A percentile compares a stretch with the other conserved stretches of the same genome.
Conservation (phyloP, 2,329 filamentous ascomycete species). For the Nemania bipapillata region DNA sequence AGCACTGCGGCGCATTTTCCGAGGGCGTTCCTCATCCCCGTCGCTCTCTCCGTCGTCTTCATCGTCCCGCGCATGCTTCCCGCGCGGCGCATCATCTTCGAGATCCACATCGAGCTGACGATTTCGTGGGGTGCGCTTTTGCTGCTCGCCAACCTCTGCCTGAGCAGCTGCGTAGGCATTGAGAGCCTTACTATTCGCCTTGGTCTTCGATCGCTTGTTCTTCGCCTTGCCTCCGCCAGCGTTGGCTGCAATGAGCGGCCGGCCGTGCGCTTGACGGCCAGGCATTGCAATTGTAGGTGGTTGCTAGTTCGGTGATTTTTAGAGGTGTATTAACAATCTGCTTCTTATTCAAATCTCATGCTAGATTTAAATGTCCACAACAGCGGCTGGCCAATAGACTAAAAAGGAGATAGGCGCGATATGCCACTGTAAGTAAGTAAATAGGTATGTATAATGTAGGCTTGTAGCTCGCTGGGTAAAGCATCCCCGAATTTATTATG, state of each 20-base stretch:
- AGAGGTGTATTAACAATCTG: neutral
- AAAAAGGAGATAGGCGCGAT: neutral
- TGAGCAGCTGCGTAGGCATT: slow-evolving; percentile 69
- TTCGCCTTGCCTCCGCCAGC: slow-evolving; percentile 48
- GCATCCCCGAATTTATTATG: slow-evolving; percentile 5
- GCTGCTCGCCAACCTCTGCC: slow-evolving; percentile 61
- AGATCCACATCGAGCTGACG: slow-evolving; percentile 62
- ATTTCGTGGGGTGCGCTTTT: slow-evolving; percentile 62
- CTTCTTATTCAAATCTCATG: neutral
- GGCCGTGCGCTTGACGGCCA: slow-evolving; percentile 68
- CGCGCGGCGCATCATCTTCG: slow-evolving; percentile 44
- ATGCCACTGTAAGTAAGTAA: neutral
- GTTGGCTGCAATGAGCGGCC: slow-evolving; percentile 57
- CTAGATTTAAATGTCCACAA: neutral
- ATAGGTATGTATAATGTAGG: neutral
- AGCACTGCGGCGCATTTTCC: slow-evolving; percentile 57
- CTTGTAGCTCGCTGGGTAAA: neutral
- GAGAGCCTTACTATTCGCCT: slow-evolving; percentile 62
- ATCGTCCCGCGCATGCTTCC: slow-evolving; percentile 59
- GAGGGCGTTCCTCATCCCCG: slow-evolving; percentile 67
- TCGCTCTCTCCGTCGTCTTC: slow-evolving; percentile 67
- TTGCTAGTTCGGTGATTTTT: neutral
- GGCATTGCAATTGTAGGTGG: slow-evolving; percentile 57
- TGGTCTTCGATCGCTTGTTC: slow-evolving; percentile 60
- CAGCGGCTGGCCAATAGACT: neutral